phyloP scores from a whole-genome alignment of 1,284 basidiomycete species.

The Pseudozyma hubeiensis region DNA sequence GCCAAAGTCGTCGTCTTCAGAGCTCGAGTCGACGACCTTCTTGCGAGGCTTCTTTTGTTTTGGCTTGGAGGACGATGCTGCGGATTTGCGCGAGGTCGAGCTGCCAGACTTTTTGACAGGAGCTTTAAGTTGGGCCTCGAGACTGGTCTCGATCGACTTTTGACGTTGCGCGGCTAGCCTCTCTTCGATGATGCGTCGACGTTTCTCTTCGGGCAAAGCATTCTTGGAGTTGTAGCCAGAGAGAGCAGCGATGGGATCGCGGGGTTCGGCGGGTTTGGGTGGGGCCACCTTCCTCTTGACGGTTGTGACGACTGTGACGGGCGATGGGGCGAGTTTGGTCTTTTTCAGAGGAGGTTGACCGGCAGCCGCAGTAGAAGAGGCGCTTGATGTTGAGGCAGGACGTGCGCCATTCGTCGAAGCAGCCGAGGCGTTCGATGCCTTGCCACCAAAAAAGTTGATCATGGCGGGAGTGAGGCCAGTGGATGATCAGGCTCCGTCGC shows the following conservation, averaged over 20 bases:
- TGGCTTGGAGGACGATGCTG: slow-evolving; percentile 8
- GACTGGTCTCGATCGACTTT: slow-evolving; percentile 42
- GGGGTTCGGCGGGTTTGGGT: slow-evolving; percentile 32
- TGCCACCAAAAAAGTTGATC: slow-evolving; percentile 51
- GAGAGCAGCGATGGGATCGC: slow-evolving; percentile 40
- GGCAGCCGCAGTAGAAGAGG: slow-evolving; percentile 2
- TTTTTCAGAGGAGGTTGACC: slow-evolving; percentile 33
- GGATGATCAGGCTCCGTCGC: not conserved
- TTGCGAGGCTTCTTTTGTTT: slow-evolving; percentile 28
- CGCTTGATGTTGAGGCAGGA: slow-evolving; percentile 4
- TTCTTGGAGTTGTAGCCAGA: slow-evolving; percentile 46
- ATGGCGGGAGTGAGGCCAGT: slow-evolving; percentile 11
- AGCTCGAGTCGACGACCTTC: slow-evolving; percentile 23
- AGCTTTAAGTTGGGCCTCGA: slow-evolving; percentile 33
- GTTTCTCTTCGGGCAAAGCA: slow-evolving; percentile 49
- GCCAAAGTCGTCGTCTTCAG: slow-evolving; percentile 15
- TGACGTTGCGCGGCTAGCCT: slow-evolving; percentile 37
- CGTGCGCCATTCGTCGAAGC: slow-evolving; percentile 8
- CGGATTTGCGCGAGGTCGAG: slow-evolving; percentile 1
- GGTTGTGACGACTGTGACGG: slow-evolving; percentile 44
- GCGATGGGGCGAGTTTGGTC: slow-evolving; percentile 22
- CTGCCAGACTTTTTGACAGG: slow-evolving; percentile 24
- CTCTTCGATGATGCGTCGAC: slow-evolving; percentile 52
- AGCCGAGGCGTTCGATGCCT: slow-evolving; percentile 12
- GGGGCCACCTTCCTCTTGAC: slow-evolving; percentile 32